Evolutionary conservation across 805 yeast genomes (phyloP).

Genomic region (Candida insectorum): DNA sequence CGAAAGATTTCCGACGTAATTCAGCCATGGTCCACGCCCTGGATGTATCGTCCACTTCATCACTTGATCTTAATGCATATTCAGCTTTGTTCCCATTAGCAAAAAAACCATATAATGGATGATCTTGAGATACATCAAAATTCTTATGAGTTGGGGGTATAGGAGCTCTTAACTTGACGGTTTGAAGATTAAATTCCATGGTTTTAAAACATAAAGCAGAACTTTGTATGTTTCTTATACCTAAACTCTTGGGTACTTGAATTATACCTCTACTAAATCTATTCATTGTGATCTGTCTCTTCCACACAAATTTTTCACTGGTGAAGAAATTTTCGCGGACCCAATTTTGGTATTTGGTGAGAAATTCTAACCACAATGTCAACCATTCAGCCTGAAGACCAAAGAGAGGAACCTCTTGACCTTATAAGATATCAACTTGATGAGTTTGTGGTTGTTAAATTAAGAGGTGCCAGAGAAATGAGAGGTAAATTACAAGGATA

Average conservation of each 20-base stretch:
- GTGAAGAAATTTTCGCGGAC: background rate
- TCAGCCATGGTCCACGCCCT: slow-evolving; percentile 88
- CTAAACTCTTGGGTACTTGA: too few relatives aligned
- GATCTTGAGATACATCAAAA: slow-evolving; percentile 72
- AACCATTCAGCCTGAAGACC: slow-evolving; percentile 28
- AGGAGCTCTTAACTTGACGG: slow-evolving; percentile 67
- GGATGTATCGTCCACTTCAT: slow-evolving; percentile 49
- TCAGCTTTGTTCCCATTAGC: slow-evolving; percentile 46
- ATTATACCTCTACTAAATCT: too few relatives aligned
- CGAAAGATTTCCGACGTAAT: slow-evolving; percentile 84
- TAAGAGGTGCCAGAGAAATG: slow-evolving; percentile 92
- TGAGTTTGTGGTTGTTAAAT: slow-evolving; percentile 80
- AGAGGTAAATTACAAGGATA: slow-evolving; percentile 88
- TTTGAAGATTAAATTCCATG: slow-evolving; percentile 21
- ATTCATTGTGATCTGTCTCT: too few relatives aligned
- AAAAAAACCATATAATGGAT: slow-evolving; percentile 95
- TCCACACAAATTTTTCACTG: background rate
- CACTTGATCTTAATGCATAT: slow-evolving; percentile 54
- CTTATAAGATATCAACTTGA: slow-evolving; percentile 81
- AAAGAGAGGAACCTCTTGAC: slow-evolving; percentile 77
- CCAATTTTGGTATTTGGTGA: background rate
- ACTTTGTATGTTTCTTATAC: too few relatives aligned
- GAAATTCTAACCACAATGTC: slow-evolving; percentile 20
- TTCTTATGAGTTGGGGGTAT: slow-evolving; percentile 78
- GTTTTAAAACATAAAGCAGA: too few relatives aligned